Conservation (phyloP, 169 alveolate genomes). For the Cryptosporidium muris region DNA sequence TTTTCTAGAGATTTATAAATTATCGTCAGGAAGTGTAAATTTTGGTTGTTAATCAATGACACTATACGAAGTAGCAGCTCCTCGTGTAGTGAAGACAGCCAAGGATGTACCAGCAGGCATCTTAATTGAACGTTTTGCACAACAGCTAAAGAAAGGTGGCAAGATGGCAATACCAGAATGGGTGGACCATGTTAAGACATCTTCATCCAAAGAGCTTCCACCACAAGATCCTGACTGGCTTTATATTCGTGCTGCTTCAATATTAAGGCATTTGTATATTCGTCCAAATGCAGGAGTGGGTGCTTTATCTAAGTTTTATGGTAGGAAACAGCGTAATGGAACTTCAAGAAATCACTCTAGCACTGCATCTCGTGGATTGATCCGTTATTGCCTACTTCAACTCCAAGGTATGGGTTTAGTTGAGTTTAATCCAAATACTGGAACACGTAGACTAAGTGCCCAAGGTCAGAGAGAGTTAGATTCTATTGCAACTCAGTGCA, state of each 20-base stretch:
- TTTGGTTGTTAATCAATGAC: constrained; percentile 24
- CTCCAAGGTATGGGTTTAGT: constrained; percentile 91
- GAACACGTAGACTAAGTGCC: constrained; percentile 83
- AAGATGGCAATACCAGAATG: constrained; percentile 94
- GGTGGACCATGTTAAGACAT: constrained; percentile 93
- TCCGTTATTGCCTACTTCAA: constrained; percentile 93
- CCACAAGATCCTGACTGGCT: constrained; percentile 97
- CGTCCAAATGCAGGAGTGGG: constrained; percentile 94
- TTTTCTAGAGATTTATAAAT: no score
- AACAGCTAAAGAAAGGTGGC: constrained; percentile 92
- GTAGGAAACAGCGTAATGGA: constrained; percentile 92
- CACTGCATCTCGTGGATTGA: constrained; percentile 93
- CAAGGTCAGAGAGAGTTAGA: constrained; percentile 84
- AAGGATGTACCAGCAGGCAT: constrained; percentile 95
- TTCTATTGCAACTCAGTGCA: constrained; percentile 84
- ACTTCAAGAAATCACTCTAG: constrained; percentile 89
- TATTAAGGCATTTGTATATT: constrained; percentile 92
- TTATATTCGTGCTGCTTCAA: constrained; percentile 95
- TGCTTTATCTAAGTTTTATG: constrained; percentile 89
- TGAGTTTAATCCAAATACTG: constrained; percentile 89
- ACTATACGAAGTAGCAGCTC: constrained; percentile 70
- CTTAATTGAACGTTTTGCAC: constrained; percentile 93
- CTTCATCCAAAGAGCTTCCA: constrained; percentile 92
- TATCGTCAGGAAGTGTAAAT: background rate
- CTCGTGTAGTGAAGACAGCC: constrained; percentile 78